These are phyloP conservation scores for Arthroderma sp. DNA, from an alignment of 2,329 filamentous ascomycete species.

Conservation along the genomic window DNA sequence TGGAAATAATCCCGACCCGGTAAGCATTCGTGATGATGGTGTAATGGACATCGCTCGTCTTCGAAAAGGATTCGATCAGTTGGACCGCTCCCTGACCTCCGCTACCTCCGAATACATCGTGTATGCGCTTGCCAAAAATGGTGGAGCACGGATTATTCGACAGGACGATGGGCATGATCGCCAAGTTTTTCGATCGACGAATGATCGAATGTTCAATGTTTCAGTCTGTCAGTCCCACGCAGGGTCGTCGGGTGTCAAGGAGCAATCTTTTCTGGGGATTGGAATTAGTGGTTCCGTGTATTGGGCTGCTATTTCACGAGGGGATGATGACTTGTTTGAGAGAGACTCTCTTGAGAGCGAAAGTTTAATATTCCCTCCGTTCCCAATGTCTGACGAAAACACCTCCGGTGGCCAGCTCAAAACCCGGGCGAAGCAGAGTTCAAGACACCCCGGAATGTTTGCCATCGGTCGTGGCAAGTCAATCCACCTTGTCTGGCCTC, in stretches of 20 bases:
- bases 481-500: slow-evolving; percentile 70
- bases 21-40: slow-evolving; percentile 59
- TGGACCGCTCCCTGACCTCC: slow-evolving; percentile 83
- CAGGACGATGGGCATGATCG: slow-evolving; percentile 88
- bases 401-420: slow-evolving; percentile 85
- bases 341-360: slow-evolving; percentile 68
- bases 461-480: slow-evolving; percentile 91
- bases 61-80: slow-evolving; percentile 96
- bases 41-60: slow-evolving; percentile 87
- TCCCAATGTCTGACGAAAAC: slow-evolving; percentile 75
- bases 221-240: slow-evolving; percentile 59
- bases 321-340: slow-evolving; percentile 66
- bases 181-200: slow-evolving; percentile 79
- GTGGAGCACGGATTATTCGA: slow-evolving; percentile 81
- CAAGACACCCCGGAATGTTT: slow-evolving; percentile 82
- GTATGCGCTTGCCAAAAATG: slow-evolving; percentile 86
- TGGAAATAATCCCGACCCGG: slow-evolving; percentile 34
- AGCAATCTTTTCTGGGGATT: slow-evolving; percentile 79
- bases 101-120: slow-evolving; percentile 85
- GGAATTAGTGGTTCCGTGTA: slow-evolving; percentile 95
- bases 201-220: slow-evolving; percentile 91
- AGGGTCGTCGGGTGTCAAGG: slow-evolving; percentile 41
- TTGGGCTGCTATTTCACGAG: slow-evolving; percentile 70
- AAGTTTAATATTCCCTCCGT: slow-evolving; percentile 79
- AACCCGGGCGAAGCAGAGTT: slow-evolving; percentile 84